These are phyloP conservation scores for Gossypium bickii DNA, from an alignment of 345 rosid genomes.

Conservation along the genomic window DNA sequence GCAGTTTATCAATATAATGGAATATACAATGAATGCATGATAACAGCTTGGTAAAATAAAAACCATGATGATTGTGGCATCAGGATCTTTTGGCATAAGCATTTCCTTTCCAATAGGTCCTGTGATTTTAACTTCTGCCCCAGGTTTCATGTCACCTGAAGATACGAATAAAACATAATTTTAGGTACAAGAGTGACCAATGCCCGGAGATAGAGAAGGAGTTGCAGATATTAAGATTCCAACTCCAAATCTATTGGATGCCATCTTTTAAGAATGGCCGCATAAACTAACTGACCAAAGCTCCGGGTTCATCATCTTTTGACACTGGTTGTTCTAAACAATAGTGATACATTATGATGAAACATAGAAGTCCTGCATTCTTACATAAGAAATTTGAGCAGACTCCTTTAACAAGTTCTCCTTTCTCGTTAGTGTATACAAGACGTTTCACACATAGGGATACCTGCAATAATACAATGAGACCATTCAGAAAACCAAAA, in stretches of 20 bases:
- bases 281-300: neutral
- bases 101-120: slow-evolving; percentile 98
- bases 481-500: neutral
- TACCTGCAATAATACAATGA: slow-evolving; percentile 46
- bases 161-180: neutral
- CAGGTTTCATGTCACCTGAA: slow-evolving; percentile 86
- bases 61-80: slow-evolving; percentile 84
- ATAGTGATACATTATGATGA: neutral
- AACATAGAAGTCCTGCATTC: slow-evolving; percentile 13
- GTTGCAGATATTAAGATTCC: no score
- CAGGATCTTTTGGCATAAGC: slow-evolving; percentile 98
- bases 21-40: neutral
- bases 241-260: no score
- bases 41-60: slow-evolving; percentile 17
- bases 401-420: slow-evolving; percentile 91
- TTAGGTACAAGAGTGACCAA: no score
- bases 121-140: slow-evolving; percentile 76
- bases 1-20: neutral
- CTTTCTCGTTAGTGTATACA: slow-evolving; percentile 77
- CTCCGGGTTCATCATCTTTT: neutral
- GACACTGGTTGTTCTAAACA: neutral
- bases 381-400: slow-evolving; percentile 99
- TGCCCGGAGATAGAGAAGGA: no score
- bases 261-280: neutral
- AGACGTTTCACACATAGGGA: slow-evolving; percentile 90